Percentiles rank a stretch among this genome's conserved stretches.
Evolutionary conservation across 2,329 filamentous ascomycete genomes (phyloP).

Genomic region (Talaromyces sp.): DNA sequence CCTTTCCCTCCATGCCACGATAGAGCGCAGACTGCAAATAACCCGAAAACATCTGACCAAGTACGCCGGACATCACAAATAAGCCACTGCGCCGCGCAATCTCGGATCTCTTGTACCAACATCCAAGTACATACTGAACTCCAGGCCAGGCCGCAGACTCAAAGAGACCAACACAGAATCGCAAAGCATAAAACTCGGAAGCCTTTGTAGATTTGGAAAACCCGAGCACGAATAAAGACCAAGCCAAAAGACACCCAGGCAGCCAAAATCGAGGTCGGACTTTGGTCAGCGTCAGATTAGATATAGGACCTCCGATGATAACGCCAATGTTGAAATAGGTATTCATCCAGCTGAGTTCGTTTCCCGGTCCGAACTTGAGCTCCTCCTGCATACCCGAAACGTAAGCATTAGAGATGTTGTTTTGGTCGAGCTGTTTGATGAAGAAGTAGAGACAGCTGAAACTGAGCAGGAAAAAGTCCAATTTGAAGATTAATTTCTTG

Average conservation of each 20-base stretch:
- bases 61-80: constrained; percentile 8
- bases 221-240: constrained; percentile 11
- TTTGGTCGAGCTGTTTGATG: constrained; percentile 30
- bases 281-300: constrained; percentile 3
- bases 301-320: constrained; percentile 12
- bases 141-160: constrained; percentile 16
- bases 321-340: constrained; percentile 16
- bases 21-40: constrained; percentile 14
- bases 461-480: constrained; percentile 41
- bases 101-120: constrained; percentile 12
- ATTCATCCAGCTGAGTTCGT: constrained; percentile 15
- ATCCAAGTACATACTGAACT: constrained; percentile 5
- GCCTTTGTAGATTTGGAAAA: constrained; percentile 7
- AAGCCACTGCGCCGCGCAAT: constrained; percentile 7
- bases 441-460: neutral
- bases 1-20: neutral
- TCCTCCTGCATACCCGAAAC: constrained; percentile 45
- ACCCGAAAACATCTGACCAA: constrained; percentile 14
- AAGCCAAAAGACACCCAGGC: constrained; percentile 6
- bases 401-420: constrained; percentile 38
- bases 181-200: neutral
- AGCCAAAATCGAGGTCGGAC: constrained; percentile 10
- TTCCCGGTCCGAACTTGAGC: constrained; percentile 34
- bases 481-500: constrained; percentile 47
- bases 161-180: constrained; percentile 14